These are phyloP conservation scores for Radiomyces spectabilis DNA, from an alignment of 192 early-diverging fungal species.

Conservation along the genomic window DNA sequence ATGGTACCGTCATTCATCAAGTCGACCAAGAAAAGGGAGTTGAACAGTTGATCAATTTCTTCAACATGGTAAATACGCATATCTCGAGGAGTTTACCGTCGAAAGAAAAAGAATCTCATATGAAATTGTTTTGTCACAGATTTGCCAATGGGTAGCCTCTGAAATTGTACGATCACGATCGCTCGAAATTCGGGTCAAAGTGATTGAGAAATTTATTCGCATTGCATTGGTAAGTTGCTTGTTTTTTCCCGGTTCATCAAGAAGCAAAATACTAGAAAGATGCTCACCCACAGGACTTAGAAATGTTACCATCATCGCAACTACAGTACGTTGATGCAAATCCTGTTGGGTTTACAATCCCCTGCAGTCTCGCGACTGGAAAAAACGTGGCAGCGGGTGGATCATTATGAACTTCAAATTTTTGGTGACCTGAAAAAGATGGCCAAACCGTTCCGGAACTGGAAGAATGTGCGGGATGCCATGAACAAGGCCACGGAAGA, in stretches of 20 bases:
- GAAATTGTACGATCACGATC: constrained; percentile 40
- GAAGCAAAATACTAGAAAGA: too few relatives aligned
- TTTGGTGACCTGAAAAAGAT: constrained; percentile 46
- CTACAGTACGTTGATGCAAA: constrained; percentile 51
- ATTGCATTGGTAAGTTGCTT: constrained; percentile 41
- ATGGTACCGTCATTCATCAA: not conserved
- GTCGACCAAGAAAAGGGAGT: not conserved
- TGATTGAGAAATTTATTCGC: constrained; percentile 56
- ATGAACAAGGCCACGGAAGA: constrained; percentile 47
- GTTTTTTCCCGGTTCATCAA: too few relatives aligned
- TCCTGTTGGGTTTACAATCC: constrained; percentile 49
- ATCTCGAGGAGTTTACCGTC: too few relatives aligned
- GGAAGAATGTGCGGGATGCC: constrained; percentile 47
- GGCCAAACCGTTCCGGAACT: constrained; percentile 45
- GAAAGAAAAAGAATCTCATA: too few relatives aligned
- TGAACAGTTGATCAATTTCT: constrained; percentile 15
- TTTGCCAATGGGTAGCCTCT: constrained; percentile 51
- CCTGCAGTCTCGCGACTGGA: constrained; percentile 43
- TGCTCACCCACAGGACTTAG: constrained; percentile 14
- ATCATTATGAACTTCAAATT: constrained; percentile 29
- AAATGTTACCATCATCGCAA: constrained; percentile 54
- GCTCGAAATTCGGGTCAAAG: constrained; percentile 36
- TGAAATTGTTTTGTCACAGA: constrained; percentile 8
- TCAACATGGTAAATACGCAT: constrained; percentile 19
- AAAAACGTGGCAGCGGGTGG: constrained; percentile 45